phyloP scores from a whole-genome alignment of 2,329 filamentous ascomycete genomes.

The Pseudogymnoascus sp. region DNA sequence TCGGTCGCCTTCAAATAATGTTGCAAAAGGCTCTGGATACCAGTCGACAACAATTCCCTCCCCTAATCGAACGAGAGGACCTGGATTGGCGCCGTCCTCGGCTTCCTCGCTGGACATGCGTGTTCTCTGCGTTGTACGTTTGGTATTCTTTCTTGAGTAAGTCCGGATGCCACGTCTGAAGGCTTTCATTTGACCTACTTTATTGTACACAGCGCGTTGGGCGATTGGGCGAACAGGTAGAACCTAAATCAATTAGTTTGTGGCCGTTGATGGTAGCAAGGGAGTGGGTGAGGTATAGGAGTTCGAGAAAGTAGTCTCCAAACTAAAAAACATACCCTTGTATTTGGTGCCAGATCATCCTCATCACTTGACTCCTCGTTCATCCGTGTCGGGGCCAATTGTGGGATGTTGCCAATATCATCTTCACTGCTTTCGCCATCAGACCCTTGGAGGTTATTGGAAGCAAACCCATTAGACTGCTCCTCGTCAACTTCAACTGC shows the following conservation, averaged over 20 bases:
- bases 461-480: slow-evolving; percentile 28
- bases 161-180: slow-evolving; percentile 27
- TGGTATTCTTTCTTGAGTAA: slow-evolving; percentile 33
- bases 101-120: slow-evolving; percentile 12
- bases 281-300: neutral
- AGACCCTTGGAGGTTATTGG: slow-evolving; percentile 41
- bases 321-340: slow-evolving; percentile 20
- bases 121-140: slow-evolving; percentile 15
- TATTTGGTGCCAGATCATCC: slow-evolving; percentile 18
- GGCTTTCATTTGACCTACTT: slow-evolving; percentile 27
- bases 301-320: neutral
- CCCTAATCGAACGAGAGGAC: slow-evolving; percentile 66
- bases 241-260: slow-evolving; percentile 19
- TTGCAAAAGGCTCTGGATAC: slow-evolving; percentile 61
- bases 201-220: slow-evolving; percentile 21
- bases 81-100: slow-evolving; percentile 36
- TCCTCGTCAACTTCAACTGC: slow-evolving; percentile 20
- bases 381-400: slow-evolving; percentile 44
- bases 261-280: neutral
- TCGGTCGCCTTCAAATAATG: slow-evolving; percentile 51
- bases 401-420: slow-evolving; percentile 20
- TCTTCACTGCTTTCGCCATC: slow-evolving; percentile 46
- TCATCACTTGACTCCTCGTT: slow-evolving; percentile 52
- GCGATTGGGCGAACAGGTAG: slow-evolving; percentile 26
- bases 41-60: slow-evolving; percentile 88